phyloP scores from a whole-genome alignment of 1,284 basidiomycete species.

The Macrocybe sp. region DNA sequence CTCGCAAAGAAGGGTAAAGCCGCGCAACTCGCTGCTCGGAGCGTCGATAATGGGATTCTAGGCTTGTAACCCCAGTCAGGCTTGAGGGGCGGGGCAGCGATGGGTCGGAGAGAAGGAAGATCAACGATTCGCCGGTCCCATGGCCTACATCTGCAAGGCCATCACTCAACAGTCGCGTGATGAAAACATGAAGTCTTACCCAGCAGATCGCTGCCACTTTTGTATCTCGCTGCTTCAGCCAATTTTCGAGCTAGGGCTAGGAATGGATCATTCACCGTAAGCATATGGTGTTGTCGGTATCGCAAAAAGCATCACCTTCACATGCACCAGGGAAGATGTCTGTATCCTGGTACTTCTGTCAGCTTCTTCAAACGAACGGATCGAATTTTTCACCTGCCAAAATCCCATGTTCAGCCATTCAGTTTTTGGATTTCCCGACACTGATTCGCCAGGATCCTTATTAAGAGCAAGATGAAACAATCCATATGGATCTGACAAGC shows the following conservation, averaged over 20 bases:
- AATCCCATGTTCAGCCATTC: conserved; percentile 71
- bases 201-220: conserved; percentile 40
- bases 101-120: conserved; percentile 41
- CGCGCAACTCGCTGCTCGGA: conserved; percentile 39
- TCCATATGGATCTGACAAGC: conserved; percentile 43
- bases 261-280: background rate
- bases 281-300: background rate
- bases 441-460: conserved; percentile 27
- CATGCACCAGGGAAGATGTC: conserved; percentile 54
- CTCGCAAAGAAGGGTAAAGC: conserved; percentile 13
- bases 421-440: conserved; percentile 34
- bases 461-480: conserved; percentile 50
- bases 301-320: conserved; percentile 36
- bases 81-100: conserved; percentile 41
- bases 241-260: conserved; percentile 54
- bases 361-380: background rate
- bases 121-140: conserved; percentile 66
- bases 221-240: conserved; percentile 37
- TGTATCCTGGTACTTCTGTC: conserved; percentile 32
- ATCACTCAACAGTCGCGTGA: conserved; percentile 5
- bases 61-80: conserved; percentile 59
- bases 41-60: conserved; percentile 43
- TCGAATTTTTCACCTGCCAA: conserved; percentile 43
- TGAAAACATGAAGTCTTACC: conserved; percentile 30
- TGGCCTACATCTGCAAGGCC: conserved; percentile 56